phyloP scores from a whole-genome alignment of 441 rosid species.

The Theobroma grandiflorum region DNA sequence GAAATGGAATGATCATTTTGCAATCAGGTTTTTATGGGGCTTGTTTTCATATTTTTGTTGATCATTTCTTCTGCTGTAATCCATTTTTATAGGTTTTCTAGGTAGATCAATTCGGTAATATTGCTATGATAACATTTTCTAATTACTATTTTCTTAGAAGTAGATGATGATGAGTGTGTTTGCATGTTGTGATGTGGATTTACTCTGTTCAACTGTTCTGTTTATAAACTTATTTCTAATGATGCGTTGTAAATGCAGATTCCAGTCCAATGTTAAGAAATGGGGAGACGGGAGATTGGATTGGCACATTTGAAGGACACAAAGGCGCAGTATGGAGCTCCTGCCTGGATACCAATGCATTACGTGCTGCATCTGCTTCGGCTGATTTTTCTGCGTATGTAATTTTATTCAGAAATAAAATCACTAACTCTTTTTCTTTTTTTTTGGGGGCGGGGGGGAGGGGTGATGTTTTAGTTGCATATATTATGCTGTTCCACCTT shows the following conservation, averaged over 20 bases:
- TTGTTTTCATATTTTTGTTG: neutral
- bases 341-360: conserved; percentile 84
- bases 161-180: neutral
- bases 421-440: neutral
- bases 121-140: neutral
- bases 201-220: conserved; percentile 4
- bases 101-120: neutral
- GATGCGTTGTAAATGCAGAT: conserved; percentile 52
- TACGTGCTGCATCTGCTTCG: conserved; percentile 93
- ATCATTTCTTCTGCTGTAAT: neutral
- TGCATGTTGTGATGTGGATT: neutral
- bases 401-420: neutral
- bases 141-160: conserved; percentile 5
- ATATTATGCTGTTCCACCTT: too few relatives aligned
- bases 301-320: conserved; percentile 97
- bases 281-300: conserved; percentile 99
- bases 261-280: conserved; percentile 94
- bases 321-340: conserved; percentile 99
- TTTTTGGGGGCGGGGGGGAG: too few relatives aligned
- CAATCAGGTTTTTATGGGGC: neutral
- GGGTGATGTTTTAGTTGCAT: too few relatives aligned
- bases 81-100: neutral
- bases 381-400: conserved; percentile 95
- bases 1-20: neutral
- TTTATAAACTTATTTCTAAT: conserved; percentile 15